Base-by-base conservation (phyloP, 2,329 filamentous ascomycete genomes). In the Rachicladosporium sp. region DNA sequence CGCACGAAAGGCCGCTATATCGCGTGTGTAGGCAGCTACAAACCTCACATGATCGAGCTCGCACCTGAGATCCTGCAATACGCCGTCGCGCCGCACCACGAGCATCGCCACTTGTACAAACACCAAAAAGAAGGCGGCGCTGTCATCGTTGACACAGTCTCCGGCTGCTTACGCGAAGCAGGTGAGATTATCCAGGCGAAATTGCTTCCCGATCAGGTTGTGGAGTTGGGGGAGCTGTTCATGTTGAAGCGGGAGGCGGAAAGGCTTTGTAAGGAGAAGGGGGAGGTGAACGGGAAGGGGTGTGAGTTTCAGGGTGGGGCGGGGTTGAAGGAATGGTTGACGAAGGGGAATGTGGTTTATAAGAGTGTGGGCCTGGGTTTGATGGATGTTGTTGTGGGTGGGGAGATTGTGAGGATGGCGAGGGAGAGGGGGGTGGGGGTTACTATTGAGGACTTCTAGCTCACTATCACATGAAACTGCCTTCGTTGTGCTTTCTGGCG, bases 121-220 rank as follows among this genome's bases (percentile, higher is more conserved):
- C 70, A 75, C 42, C 67, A 72, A 10, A 58, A 67, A 15, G 66
- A 74, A 40, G 76, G 76, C 4, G 73, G 76, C 0, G 70, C 78
- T 0, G 61, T 80, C 1, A 63, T 79, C 4, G 74, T 77, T 2
- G 73, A 79, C 54, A 88, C 81, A 7, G 68, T 93, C 3, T 79
- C 85, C 21, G 83, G 82, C 0, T 87, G 81, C 34, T 58, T 94
- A 33, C 78, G 79, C 50, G 85, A 94, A 56, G 82, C 88, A 0
- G 89, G 89, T 0, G 89, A 96, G 64, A 68, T 96, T 35, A 80
- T 93, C 7, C 76, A 85, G 48, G 84, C 85, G 0, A 78, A 77
- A 0, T 66, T 95, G 21, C 69, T 69, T 13, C 78, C 83, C 0
- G 71, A 77, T 34, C 80, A 93, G 50, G 71, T 95, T 3, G 83